These are phyloP conservation scores for Hymenoscyphus repandus DNA, from an alignment of 2,329 filamentous ascomycete species.

Conservation along the genomic window DNA sequence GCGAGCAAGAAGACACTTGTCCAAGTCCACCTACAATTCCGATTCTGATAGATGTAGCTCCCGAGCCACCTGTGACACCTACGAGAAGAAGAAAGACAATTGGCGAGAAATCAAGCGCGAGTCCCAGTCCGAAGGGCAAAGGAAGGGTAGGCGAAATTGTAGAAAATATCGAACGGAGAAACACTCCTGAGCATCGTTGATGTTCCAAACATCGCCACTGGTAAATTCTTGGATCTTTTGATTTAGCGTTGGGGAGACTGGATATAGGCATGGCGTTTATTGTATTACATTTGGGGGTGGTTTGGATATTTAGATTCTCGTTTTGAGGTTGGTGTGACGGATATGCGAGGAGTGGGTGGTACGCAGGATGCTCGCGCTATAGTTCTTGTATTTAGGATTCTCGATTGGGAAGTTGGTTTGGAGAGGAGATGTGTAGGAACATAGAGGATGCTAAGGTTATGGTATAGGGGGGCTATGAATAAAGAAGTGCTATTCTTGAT, in stretches of 20 bases:
- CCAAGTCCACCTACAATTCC: not conserved
- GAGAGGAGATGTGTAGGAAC: not conserved
- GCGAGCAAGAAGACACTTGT: not conserved
- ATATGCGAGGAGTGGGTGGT: not conserved
- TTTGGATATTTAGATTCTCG: not conserved
- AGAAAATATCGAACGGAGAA: constrained; percentile 23
- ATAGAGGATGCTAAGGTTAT: no score
- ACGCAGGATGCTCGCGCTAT: not conserved
- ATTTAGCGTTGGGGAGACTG: not conserved
- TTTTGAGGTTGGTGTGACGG: not conserved
- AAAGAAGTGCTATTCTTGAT: no score
- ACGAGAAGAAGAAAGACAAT: not conserved
- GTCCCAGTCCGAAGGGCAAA: constrained; percentile 11
- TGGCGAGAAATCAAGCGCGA: not conserved
- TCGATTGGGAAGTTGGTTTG: not conserved
- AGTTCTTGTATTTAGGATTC: not conserved
- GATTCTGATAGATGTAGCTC: not conserved
- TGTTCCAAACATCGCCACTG: not conserved
- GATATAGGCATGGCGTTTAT: not conserved
- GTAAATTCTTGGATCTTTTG: not conserved
- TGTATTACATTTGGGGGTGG: not conserved
- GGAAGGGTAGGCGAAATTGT: constrained; percentile 25
- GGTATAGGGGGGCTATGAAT: no score
- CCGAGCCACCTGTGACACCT: not conserved
- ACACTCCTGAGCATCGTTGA: constrained; percentile 5